Evolutionary conservation across 495 filamentous ascomycete genomes (phyloP), one percentile per base, ranked within the genome.

Genomic region (Penicillium subrubescens): DNA sequence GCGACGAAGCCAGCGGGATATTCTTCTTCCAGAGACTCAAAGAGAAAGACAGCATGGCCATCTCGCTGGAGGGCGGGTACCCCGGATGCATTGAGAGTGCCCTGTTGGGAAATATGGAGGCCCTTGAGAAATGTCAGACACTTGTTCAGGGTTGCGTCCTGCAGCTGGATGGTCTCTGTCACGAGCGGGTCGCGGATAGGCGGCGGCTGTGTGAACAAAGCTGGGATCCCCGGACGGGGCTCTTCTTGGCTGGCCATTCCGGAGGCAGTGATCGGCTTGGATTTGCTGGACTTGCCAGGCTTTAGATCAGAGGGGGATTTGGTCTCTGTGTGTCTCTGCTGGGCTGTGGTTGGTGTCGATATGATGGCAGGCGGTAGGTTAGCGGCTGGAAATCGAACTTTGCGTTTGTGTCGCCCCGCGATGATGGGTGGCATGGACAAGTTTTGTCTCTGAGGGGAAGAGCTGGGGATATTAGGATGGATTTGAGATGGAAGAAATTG

Each of bases 31-130:
- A 99, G 79, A 29, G 83, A 80, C 44, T 84, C 79, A 56, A 88
- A 88, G 25, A 97, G 82, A 72, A 94, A 99, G n/a, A 63, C 75
- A 64, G 90, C 81, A 79, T 99, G 95, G 41, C 82, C 77, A 61
- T 86, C 81, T 11, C 90, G 87, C 56, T 87, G 80, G 41, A 99
- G 84, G 21, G 80, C 79, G 4, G 93, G 91, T 23, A 97, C 81
- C n/a, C 92, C 92, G 71, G 87, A 74, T 59, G 72, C 70, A 75
- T 92, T 94, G 78, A 84, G 83, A 10, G 79, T 75, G 31, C 79
- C 79, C 52, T 77, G 77, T 19, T 83, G 74, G 27, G 67, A 66
- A 27, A 54, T 68, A 23, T 79, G 71, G 59, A 74, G 67, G 53
- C 78, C 80, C 29, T 75, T 73, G 39, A 97, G 81, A 67, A 88